These are phyloP conservation scores for Trichoderma cornu-damae DNA, from an alignment of 2,329 filamentous ascomycete species.

Conservation along the genomic window DNA sequence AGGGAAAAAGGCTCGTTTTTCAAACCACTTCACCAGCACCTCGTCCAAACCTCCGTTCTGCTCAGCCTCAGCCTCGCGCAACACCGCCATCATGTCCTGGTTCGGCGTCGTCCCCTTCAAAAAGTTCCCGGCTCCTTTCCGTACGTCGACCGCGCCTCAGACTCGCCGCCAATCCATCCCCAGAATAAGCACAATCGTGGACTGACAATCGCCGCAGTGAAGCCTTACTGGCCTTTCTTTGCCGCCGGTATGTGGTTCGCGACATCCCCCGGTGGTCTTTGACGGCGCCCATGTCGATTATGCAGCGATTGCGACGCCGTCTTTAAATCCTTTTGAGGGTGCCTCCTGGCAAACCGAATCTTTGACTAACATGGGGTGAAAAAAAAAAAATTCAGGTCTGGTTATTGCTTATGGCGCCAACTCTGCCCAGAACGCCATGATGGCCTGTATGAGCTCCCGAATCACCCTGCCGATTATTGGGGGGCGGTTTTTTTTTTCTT, in stretches of 20 bases:
- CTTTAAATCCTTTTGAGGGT: constrained; percentile 7
- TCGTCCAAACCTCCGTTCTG: constrained; percentile 30
- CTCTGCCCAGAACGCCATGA: constrained; percentile 70
- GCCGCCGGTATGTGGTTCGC: constrained; percentile 68
- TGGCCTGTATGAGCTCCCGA: constrained; percentile 57
- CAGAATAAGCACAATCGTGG: constrained; percentile 19
- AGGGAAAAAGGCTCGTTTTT: constrained; percentile 40
- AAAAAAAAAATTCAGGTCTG: constrained; percentile 60
- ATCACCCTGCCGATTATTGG: not conserved
- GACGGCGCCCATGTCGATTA: not conserved
- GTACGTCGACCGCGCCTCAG: constrained; percentile 53
- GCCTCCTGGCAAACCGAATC: not conserved
- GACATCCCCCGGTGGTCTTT: not conserved
- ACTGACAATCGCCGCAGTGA: constrained; percentile 53
- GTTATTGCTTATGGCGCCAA: constrained; percentile 91
- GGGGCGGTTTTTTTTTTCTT: too few relatives aligned
- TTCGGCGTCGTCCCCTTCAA: constrained; percentile 62
- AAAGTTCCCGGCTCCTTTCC: constrained; percentile 74
- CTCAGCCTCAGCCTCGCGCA: constrained; percentile 35
- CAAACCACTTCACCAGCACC: constrained; percentile 32
- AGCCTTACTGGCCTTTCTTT: constrained; percentile 91
- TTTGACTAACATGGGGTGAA: constrained; percentile 24
- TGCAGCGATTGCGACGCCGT: not conserved
- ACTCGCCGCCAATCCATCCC: constrained; percentile 20
- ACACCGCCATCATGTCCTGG: constrained; percentile 63